Evolutionary conservation across 257 asterid genomes (phyloP).

Genomic region (Nicotiana knightiana): DNA sequence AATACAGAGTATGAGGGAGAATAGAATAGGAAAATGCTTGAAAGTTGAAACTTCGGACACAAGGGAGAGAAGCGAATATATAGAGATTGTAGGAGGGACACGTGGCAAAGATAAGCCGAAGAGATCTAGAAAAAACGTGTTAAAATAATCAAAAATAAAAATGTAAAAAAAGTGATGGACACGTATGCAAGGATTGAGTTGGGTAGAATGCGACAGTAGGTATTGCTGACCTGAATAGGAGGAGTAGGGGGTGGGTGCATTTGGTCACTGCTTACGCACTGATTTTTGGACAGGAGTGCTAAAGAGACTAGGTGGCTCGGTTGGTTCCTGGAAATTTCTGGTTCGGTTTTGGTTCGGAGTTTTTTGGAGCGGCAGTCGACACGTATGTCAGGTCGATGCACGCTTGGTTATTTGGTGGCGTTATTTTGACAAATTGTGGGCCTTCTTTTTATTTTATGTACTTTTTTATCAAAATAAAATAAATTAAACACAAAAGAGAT

Average conservation of each 20-base stretch:
- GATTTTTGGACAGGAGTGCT: conserved; percentile 27
- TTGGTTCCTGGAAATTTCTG: neutral
- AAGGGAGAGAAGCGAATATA: conserved; percentile 43
- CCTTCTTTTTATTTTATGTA: neutral
- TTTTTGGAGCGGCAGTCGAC: neutral
- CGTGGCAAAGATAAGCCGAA: conserved; percentile 33
- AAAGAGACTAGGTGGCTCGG: neutral
- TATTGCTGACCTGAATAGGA: neutral
- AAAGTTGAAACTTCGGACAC: conserved; percentile 48
- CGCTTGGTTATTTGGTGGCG: neutral
- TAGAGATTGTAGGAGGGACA: conserved; percentile 35
- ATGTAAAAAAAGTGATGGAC: conserved; percentile 31
- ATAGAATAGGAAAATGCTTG: conserved; percentile 24
- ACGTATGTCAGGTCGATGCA: neutral
- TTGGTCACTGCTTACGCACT: conserved; percentile 53
- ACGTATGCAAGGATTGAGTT: conserved; percentile 29
- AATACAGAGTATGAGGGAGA: neutral
- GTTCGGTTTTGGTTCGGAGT: neutral
- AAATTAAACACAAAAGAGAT: neutral
- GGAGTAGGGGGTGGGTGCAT: conserved; percentile 15
- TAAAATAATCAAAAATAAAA: conserved; percentile 20
- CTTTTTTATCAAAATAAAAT: neutral
- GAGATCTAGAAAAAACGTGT: conserved; percentile 47
- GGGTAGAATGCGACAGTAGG: neutral
- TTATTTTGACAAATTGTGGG: neutral